Conservation (phyloP, 805 yeast genomes). For the Wickerhamiella parazyma region DNA sequence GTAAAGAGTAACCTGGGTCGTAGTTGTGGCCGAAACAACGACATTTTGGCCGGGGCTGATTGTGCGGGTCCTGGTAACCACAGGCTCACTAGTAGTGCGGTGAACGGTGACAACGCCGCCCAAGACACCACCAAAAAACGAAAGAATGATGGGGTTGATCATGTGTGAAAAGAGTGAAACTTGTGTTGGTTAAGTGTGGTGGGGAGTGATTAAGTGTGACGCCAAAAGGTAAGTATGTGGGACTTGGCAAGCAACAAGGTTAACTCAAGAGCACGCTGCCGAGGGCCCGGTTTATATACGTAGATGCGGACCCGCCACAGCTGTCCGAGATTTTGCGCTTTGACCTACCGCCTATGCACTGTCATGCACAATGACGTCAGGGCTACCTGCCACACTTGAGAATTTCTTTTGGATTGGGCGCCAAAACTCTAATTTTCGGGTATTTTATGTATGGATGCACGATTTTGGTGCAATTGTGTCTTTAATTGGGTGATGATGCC, state of each 20-base stretch:
- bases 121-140: neutral
- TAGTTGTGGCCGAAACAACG: slow-evolving; percentile 14
- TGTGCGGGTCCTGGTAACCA: slow-evolving; percentile 6
- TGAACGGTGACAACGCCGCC: slow-evolving; percentile 8
- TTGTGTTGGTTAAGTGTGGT: neutral
- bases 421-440: too few species aligned
- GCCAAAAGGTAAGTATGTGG: neutral
- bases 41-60: slow-evolving; percentile 11
- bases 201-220: neutral
- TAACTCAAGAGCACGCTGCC: too few species aligned
- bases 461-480: too few species aligned
- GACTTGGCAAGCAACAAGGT: neutral
- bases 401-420: neutral
- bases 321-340: neutral
- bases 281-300: neutral
- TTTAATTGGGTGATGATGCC: too few species aligned
- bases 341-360: neutral
- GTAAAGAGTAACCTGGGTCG: slow-evolving; percentile 21
- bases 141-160: slow-evolving; percentile 7
- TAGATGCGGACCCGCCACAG: neutral
- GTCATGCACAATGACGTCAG: neutral
- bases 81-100: slow-evolving; percentile 2
- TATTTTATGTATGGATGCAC: too few species aligned
- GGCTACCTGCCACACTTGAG: neutral
- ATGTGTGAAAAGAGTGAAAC: neutral